These are phyloP conservation scores for Cymbopogon citratus DNA, from an alignment of 176 grass and related monocot genomes.

Conservation along the genomic window DNA sequence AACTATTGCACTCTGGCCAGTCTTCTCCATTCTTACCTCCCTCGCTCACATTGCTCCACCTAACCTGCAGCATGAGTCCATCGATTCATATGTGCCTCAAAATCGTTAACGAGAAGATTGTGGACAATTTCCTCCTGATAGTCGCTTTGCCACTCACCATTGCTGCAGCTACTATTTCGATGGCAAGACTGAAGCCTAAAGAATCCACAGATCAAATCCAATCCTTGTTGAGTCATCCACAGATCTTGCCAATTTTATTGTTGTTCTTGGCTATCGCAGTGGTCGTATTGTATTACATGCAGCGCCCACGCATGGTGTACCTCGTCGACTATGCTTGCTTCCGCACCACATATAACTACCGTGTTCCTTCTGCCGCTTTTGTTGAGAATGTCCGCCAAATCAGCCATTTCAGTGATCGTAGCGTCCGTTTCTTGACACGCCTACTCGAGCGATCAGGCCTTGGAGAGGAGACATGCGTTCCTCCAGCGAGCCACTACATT, in stretches of 20 bases:
- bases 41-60: no score
- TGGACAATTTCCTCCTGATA: not conserved
- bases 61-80: not conserved
- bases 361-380: not conserved
- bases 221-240: not conserved
- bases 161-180: not conserved
- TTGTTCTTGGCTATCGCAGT: not conserved
- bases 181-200: not conserved
- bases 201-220: not conserved
- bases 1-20: not conserved
- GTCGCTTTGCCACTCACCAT: not conserved
- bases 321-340: constrained; percentile 42
- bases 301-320: constrained; percentile 7
- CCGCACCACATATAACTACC: not conserved
- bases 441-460: constrained; percentile 30
- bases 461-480: not conserved
- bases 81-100: not conserved
- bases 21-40: no score
- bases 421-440: constrained; percentile 10
- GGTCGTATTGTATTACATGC: not conserved
- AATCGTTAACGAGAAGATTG: not conserved
- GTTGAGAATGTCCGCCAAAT: constrained; percentile 1
- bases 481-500: not conserved
- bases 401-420: not conserved
- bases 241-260: not conserved